Evolutionary conservation across 768 basidiomycete genomes (phyloP), one percentile per base, ranked within the genome.

Genomic region (Leccinellum albellum): DNA sequence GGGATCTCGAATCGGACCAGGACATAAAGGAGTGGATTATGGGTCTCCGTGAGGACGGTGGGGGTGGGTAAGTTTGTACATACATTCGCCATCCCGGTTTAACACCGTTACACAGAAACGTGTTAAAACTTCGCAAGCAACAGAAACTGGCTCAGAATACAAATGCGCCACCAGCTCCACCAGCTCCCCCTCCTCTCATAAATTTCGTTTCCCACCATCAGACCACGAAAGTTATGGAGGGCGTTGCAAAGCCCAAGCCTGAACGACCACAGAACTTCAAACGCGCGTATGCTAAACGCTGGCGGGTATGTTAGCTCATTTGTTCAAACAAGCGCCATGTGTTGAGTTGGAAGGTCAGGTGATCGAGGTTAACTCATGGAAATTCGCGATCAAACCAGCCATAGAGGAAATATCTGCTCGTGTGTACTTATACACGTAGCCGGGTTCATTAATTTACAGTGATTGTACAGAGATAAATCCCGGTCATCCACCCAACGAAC

Each of bases 41-140:
- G 8, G 86, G 83, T n/a, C 69, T 88, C 49, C 78, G 75, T 53
- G 68, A 77, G 46, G 75, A 78, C 35, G 86, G 84, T 33, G 84
- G 85, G 46, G 82, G 76, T 60, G 85, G 85, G 87, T 87, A 66
- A 70, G 82, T 76, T 33, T 45, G 35, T 13, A 45, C 23, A 28
- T 50, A 44, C 21, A 13, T 55, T 57, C 60, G 13, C 8, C 24
- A 50, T 54, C 40, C n/a, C 12, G 42, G 28, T 40, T 53, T 50
- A 51, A 61, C 37, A 13, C 9, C 24, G 32, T 50, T 51, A 15
- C 29, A 29, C 51, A 81, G 78, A 29, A 80, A 81, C 57, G 58
- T 78, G 26, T 67, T 80, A 44, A 85, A 78, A 72, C 62, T 81
- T 35, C 72, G 72, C 56, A 81, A 79, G 59, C 67, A 74, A 55